phyloP scores from a whole-genome alignment of 192 early-diverging fungal genomes.

The Lobosporangium transversale region DNA sequence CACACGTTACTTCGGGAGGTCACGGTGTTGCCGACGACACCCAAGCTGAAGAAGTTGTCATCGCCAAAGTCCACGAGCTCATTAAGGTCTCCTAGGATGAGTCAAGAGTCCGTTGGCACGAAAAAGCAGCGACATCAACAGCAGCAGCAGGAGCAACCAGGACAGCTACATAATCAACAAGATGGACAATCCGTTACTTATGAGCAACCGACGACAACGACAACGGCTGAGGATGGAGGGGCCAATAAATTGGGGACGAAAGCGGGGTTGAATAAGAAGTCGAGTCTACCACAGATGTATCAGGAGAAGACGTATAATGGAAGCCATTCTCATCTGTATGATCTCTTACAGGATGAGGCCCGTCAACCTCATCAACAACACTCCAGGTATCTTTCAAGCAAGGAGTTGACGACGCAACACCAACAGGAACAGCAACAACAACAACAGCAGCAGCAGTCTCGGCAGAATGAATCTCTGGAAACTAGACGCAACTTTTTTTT shows the following conservation, averaged over 20 bases:
- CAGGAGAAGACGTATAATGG: conserved; percentile 20
- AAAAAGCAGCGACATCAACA: too few relatives aligned
- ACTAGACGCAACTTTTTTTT: conserved; percentile 6
- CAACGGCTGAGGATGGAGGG: too few relatives aligned
- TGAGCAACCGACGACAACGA: too few relatives aligned
- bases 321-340: conserved; percentile 28
- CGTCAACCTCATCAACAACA: neutral
- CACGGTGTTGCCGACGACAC: too few relatives aligned
- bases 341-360: neutral
- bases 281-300: conserved; percentile 5
- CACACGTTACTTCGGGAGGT: conserved; percentile 40
- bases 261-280: neutral
- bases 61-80: too few relatives aligned
- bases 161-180: too few relatives aligned
- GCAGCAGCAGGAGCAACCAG: too few relatives aligned
- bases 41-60: too few relatives aligned
- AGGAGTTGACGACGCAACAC: neutral
- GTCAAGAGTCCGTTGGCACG: too few relatives aligned
- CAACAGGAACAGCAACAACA: conserved; percentile 4
- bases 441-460: conserved; percentile 4
- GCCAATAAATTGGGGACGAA: too few relatives aligned
- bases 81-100: too few relatives aligned
- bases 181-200: too few relatives aligned
- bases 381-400: neutral
- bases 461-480: neutral